Base-by-base conservation (phyloP, 129 eudicot genomes). In the Oenanthe sinensis region DNA sequence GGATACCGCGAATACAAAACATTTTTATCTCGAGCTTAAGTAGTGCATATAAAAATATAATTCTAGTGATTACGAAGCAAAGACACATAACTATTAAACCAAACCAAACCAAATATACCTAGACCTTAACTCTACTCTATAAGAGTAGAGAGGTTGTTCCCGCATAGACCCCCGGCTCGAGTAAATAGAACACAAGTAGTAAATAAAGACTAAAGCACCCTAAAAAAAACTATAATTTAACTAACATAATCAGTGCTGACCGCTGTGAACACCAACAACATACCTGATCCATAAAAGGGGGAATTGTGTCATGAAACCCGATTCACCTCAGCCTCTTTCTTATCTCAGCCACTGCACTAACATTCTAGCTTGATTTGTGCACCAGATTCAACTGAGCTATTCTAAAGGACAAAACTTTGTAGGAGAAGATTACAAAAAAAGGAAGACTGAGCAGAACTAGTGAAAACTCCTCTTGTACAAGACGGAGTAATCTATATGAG, bases 221-320 rank as follows among this genome's bases (percentile, higher is more conserved):
- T n/a, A n/a, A 28, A 6, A 17, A 37, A 37, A 69, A 37, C 5
- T 13, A 20, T 9, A 43, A 14, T 1, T 36, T 71, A 13, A 11
- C 2, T 9, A 43, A 9, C 76, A 73, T 30, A 48, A 47, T 37
- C 44, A 30, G 16, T 69, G 17, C 26, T 54, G 12, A 22, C n/a
- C n/a, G n/a, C n/a, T n/a, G n/a, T n/a, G 76, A 15, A 71, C 75
- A 79, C 24, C 44, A n/a, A n/a, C 36, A 44, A 22, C 43, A 82
- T 89, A 93, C 99, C 99, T 90, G 90, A 84, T 90, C 96, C 94
- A 86, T 49, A 39, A 12, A 47, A 12, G 50, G 50, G 17, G 17
- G 12, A 47, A 11, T 47, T 19, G 4, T 49, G 7, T 16, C 55
- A 49, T 5, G 22, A 4, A 49, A 49, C 22, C 55, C 8, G 55